phyloP scores from a whole-genome alignment of 257 asterid species.

The Coffea eugenioides region DNA sequence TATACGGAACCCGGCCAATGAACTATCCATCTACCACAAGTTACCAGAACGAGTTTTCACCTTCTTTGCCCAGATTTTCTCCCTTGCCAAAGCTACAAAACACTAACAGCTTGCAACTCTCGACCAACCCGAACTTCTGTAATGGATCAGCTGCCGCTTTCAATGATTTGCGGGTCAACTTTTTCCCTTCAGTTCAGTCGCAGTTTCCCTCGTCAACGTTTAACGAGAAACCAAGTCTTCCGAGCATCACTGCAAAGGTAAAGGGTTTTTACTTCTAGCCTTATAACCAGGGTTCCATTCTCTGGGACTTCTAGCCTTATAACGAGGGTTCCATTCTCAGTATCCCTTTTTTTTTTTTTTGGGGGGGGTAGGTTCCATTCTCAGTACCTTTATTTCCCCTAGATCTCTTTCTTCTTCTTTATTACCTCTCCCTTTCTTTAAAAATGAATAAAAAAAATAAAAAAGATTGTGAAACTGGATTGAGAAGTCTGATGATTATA shows the following conservation, averaged over 20 bases:
- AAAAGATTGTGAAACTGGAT: background rate
- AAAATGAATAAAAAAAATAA: background rate
- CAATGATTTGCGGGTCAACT: slow-evolving; percentile 19
- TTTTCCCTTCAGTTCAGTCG: slow-evolving; percentile 36
- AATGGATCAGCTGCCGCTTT: slow-evolving; percentile 25
- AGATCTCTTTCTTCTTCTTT: background rate
- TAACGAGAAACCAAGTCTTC: slow-evolving; percentile 14
- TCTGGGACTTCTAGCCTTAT: background rate
- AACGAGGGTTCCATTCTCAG: background rate
- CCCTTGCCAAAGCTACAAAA: slow-evolving; percentile 23
- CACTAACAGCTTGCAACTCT: slow-evolving; percentile 19
- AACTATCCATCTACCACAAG: slow-evolving; percentile 29
- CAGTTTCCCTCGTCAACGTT: slow-evolving; percentile 32
- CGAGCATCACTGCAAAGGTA: slow-evolving; percentile 30
- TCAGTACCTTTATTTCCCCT: too few relatives aligned
- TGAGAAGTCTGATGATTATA: background rate
- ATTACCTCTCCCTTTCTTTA: background rate
- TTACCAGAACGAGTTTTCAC: slow-evolving; percentile 19
- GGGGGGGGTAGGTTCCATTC: too few relatives aligned
- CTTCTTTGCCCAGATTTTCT: slow-evolving; percentile 24
- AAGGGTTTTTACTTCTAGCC: background rate
- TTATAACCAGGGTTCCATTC: background rate
- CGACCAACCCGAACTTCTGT: slow-evolving; percentile 27
- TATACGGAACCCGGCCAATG: slow-evolving; percentile 13
- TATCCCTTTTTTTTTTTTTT: too few relatives aligned